A percentile compares a stretch with the other conserved stretches of the same genome.
phyloP scores from a whole-genome alignment of 176 grass and related monocot genomes.

The Eragrostis curvula region DNA sequence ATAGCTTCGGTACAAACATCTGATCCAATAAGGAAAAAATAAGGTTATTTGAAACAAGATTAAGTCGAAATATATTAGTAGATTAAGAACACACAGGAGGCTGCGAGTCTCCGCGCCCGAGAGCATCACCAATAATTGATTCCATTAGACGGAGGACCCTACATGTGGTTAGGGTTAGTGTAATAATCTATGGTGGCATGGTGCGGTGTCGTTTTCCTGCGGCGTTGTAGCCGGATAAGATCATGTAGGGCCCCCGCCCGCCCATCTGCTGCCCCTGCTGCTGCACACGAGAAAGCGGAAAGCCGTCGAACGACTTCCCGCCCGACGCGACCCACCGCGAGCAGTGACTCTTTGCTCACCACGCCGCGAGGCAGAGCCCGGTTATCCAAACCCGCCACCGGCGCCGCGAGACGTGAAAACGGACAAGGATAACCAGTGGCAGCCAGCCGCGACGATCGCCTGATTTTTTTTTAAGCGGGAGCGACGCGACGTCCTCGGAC shows the following conservation, averaged over 20 bases:
- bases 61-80: neutral
- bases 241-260: slow-evolving; percentile 1
- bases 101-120: slow-evolving; percentile 31
- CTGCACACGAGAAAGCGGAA: slow-evolving; percentile 1
- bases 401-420: neutral
- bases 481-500: slow-evolving; percentile 33
- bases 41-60: neutral
- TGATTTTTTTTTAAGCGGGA: neutral
- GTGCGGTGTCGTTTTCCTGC: slow-evolving; percentile 45
- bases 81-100: neutral
- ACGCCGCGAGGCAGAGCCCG: neutral
- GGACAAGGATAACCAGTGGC: neutral
- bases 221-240: slow-evolving; percentile 33
- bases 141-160: neutral
- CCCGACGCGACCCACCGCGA: neutral
- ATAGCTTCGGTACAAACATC: neutral
- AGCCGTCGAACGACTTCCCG: neutral
- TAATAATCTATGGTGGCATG: neutral
- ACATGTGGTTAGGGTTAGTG: no score
- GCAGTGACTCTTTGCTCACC: slow-evolving; percentile 31
- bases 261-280: neutral
- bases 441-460: neutral
- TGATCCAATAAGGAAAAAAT: neutral
- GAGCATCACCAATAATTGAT: slow-evolving; percentile 46
- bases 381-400: slow-evolving; percentile 19